These are phyloP conservation scores for Metschnikowia reukaufii DNA, from an alignment of 805 yeast species.

Conservation along the genomic window DNA sequence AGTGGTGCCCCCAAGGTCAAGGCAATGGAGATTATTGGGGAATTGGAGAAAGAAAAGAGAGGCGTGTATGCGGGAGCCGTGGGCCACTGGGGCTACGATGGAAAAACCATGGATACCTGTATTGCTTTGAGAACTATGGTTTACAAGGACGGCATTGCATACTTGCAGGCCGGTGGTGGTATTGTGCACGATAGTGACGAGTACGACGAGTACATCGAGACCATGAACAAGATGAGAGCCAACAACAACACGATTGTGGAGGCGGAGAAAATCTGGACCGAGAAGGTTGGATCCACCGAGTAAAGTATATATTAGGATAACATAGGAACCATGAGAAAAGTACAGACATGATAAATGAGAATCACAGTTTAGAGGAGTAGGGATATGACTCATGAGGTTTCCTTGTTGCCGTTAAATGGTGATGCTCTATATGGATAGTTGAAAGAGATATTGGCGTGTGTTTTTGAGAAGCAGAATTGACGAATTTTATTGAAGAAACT, in stretches of 20 bases:
- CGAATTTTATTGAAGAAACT: no score
- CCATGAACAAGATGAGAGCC: slow-evolving; percentile 96
- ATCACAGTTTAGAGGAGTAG: neutral
- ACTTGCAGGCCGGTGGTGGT: slow-evolving; percentile 98
- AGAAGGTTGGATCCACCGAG: slow-evolving; percentile 30
- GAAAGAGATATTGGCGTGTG: no score
- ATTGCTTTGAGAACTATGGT: slow-evolving; percentile 98
- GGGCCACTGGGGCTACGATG: slow-evolving; percentile 96
- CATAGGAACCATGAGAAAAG: neutral
- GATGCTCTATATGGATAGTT: no score
- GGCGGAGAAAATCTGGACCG: slow-evolving; percentile 80
- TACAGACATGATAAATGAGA: neutral
- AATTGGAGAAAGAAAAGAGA: slow-evolving; percentile 85
- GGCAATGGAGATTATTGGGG: slow-evolving; percentile 94
- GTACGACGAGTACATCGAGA: slow-evolving; percentile 91
- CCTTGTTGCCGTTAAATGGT: no score
- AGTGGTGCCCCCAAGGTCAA: slow-evolving; percentile 97
- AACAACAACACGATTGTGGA: slow-evolving; percentile 87
- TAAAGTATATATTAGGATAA: neutral
- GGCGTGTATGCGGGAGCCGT: slow-evolving; percentile 99
- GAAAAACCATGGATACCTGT: slow-evolving; percentile 95
- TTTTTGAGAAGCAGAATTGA: no score
- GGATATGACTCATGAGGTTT: no score
- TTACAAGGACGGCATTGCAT: slow-evolving; percentile 83
- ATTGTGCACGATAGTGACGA: slow-evolving; percentile 95